Evolutionary conservation across 768 basidiomycete species (phyloP), one percentile per base, ranked within the genome.

Genomic region (Suillus ampliporus): DNA sequence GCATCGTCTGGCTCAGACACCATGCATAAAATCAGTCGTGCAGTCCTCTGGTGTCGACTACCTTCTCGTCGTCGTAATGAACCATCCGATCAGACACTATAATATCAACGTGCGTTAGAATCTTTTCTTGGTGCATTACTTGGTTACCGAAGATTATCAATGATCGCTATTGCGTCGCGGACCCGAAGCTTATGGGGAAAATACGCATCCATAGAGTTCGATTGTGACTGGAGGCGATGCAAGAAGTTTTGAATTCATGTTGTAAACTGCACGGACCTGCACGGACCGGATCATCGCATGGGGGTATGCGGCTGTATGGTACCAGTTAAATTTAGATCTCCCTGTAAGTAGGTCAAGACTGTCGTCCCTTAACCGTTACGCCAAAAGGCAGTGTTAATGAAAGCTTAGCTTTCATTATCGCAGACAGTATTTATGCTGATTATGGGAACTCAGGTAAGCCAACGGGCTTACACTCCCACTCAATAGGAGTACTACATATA

Each of bases 31-130:
- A 31, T 31, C 31, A 96, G 95, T 95, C 53, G 97, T 99, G 8
- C 96, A 97, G 71, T 97, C 95, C 3, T 97, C 95, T 0, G 97
- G 97, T 5, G 97, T 98, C 46, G 96, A 99, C 76, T 99, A 99
- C 70, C 86, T 98, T 38, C 85, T 99, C 63, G 93, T 99, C 70
- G 92, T 95, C 51, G 86, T 94, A 5, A 98, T 97, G 95, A 87
- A 95, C 64, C 83, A 96, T 73, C 85, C 99, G 43, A 88, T 90
- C 60, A 73, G 77, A 50, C 88, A 86, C 58, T 97, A 96, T 78
- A 77, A 85, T 67, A 97, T 98, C 70, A 70, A 90, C 9, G 95
- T 95, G 2, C 86, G 96, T 9, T 98, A 97, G 15, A 41, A 41
- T 76, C 88, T 99, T 51, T 89, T 98, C 56, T 98, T 95, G 17